These are phyloP conservation scores for Globisporangium solare DNA, from an alignment of 352 stramenopile species.

Conservation along the genomic window DNA sequence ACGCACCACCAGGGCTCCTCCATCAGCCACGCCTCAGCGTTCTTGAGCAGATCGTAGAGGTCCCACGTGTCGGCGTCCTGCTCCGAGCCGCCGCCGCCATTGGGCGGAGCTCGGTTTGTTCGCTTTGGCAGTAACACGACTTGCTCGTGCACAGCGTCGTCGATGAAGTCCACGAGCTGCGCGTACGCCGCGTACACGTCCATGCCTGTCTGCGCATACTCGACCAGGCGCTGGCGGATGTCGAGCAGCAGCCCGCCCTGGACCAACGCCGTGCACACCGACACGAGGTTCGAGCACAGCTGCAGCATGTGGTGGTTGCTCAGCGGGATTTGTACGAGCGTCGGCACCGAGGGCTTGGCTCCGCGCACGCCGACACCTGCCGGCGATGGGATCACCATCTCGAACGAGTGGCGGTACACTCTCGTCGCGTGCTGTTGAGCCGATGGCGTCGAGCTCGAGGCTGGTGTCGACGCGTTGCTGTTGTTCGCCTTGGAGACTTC, in stretches of 20 bases:
- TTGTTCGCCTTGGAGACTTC: slow-evolving; percentile 36
- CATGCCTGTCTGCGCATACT: slow-evolving; percentile 36
- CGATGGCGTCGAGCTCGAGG: neutral
- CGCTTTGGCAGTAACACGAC: slow-evolving; percentile 34
- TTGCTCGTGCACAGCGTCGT: slow-evolving; percentile 40
- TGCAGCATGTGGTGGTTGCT: slow-evolving; percentile 56
- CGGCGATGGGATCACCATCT: slow-evolving; percentile 41
- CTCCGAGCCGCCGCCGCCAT: slow-evolving; percentile 7
- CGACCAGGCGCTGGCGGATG: slow-evolving; percentile 39
- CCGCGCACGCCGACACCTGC: neutral
- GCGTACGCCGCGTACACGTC: slow-evolving; percentile 37
- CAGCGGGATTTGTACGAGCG: slow-evolving; percentile 49
- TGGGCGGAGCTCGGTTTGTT: slow-evolving; percentile 34
- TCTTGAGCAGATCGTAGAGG: slow-evolving; percentile 57
- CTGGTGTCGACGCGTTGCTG: slow-evolving; percentile 12
- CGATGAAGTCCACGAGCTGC: slow-evolving; percentile 39
- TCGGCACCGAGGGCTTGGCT: slow-evolving; percentile 14
- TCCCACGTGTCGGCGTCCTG: slow-evolving; percentile 38
- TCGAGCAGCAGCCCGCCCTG: slow-evolving; percentile 34
- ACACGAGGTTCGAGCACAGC: slow-evolving; percentile 53
- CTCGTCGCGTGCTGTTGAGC: slow-evolving; percentile 4
- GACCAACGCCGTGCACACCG: slow-evolving; percentile 36
- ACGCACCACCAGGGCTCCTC: slow-evolving; percentile 52
- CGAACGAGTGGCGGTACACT: slow-evolving; percentile 56
- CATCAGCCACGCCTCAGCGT: slow-evolving; percentile 46